These are phyloP conservation scores for Solanum chmielewskii DNA, from an alignment of 257 asterid genomes.

Conservation along the genomic window DNA sequence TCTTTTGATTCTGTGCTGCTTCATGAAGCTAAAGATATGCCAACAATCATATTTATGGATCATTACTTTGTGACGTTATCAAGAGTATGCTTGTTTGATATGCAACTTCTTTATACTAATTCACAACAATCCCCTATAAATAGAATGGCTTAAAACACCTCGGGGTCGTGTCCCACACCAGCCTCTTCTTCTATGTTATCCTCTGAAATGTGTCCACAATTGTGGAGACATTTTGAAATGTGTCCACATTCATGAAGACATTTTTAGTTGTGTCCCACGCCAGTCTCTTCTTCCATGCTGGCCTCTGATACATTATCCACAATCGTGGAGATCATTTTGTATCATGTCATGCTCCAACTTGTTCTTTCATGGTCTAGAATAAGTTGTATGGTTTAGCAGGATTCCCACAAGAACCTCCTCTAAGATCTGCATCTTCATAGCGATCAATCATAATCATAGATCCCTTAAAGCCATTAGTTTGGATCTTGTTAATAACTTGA, in stretches of 20 bases:
- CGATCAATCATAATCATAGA: not conserved
- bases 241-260: not conserved
- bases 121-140: not conserved
- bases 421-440: not conserved
- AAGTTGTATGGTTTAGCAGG: not conserved
- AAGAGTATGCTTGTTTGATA: not conserved
- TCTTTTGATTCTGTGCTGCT: not conserved
- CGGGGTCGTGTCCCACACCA: not conserved
- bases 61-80: not conserved
- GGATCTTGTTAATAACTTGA: not conserved
- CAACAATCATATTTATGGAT: not conserved
- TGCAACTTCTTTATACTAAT: not conserved
- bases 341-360: not conserved
- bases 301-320: not conserved
- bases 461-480: not conserved
- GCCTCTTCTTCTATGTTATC: not conserved
- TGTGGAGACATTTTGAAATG: not conserved
- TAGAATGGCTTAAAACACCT: not conserved
- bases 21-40: not conserved
- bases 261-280: not conserved
- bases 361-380: not conserved
- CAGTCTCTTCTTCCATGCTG: not conserved
- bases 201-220: not conserved
- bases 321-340: not conserved
- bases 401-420: not conserved